phyloP scores from a whole-genome alignment of 768 basidiomycete genomes.

The Leucocoprinus sp. region DNA sequence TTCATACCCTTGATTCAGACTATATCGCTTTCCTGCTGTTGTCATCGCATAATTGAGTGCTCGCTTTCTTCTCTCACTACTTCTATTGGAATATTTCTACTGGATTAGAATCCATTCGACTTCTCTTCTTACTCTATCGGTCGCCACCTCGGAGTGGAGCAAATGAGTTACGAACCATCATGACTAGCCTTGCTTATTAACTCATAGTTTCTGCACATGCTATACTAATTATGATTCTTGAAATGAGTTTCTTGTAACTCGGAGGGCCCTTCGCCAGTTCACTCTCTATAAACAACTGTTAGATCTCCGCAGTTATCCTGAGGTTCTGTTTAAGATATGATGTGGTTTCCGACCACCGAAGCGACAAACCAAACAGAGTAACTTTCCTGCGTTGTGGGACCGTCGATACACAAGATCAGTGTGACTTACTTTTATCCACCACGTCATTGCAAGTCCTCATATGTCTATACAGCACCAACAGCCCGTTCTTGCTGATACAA shows the following conservation, averaged over 20 bases:
- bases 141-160: background rate
- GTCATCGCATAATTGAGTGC: too few species aligned
- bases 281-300: too few species aligned
- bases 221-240: too few species aligned
- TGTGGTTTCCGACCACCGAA: background rate
- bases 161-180: background rate
- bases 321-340: too few species aligned
- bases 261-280: too few species aligned
- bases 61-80: too few species aligned
- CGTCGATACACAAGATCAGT: background rate
- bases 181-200: background rate
- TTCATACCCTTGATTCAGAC: too few species aligned
- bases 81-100: background rate
- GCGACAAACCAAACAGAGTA: background rate
- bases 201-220: background rate
- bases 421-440: constrained; percentile 3
- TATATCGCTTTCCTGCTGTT: too few species aligned
- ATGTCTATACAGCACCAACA: background rate
- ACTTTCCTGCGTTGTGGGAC: background rate
- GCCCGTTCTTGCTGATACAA: background rate
- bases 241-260: too few species aligned
- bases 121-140: background rate
- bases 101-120: background rate
- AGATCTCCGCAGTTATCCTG: too few species aligned
- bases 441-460: background rate